A percentile compares a stretch with the other conserved stretches of the same genome.
phyloP scores from a whole-genome alignment of 2,329 filamentous ascomycete genomes.

The Berkeleyomyces basicola region DNA sequence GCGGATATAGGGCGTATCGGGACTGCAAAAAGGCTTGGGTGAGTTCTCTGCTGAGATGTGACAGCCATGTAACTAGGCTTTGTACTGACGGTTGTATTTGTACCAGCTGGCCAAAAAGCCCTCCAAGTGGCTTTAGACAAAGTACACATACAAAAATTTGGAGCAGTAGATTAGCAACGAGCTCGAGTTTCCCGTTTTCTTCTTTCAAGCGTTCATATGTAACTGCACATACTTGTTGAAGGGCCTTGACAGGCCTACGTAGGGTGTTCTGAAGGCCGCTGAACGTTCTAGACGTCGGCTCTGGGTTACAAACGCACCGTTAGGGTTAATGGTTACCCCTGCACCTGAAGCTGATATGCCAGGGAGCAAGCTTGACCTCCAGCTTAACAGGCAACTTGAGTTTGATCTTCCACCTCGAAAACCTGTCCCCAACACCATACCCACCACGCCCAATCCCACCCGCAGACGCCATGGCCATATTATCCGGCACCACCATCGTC shows the following conservation, averaged over 20 bases:
- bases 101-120: constrained; percentile 9
- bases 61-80: neutral
- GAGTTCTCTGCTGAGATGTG: constrained; percentile 18
- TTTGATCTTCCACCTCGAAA: neutral
- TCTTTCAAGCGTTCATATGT: neutral
- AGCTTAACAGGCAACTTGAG: neutral
- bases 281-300: too few relatives aligned
- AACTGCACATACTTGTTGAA: neutral
- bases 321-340: neutral
- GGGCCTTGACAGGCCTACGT: neutral
- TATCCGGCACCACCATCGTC: constrained; percentile 68
- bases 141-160: neutral
- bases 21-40: constrained; percentile 96
- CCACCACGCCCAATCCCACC: neutral
- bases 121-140: constrained; percentile 5
- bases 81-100: neutral
- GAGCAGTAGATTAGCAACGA: too few relatives aligned
- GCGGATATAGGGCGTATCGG: constrained; percentile 57
- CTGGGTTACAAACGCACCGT: neutral
- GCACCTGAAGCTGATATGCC: neutral
- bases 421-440: neutral
- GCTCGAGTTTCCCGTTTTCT: neutral
- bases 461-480: constrained; percentile 49
- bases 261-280: neutral
- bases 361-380: neutral